Evolutionary conservation across 352 stramenopile species (phyloP).

Genomic region (Chrysophaeum taylorii): DNA sequence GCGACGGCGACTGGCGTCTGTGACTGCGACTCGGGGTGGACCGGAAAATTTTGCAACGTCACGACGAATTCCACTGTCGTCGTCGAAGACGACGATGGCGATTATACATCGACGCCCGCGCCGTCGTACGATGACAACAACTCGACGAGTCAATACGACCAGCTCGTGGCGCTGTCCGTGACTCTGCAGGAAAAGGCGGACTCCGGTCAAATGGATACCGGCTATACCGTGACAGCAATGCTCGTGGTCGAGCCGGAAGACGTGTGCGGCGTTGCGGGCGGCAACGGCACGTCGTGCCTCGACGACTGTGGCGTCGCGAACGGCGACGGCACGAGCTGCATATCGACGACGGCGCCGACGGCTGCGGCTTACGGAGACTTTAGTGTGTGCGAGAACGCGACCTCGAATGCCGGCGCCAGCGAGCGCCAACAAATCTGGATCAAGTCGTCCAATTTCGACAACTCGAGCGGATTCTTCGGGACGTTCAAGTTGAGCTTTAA

Average conservation of each 20-base stretch:
- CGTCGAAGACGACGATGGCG: background rate
- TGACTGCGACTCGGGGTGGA: background rate
- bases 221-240: conserved; percentile 11
- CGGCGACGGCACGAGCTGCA: conserved; percentile 18
- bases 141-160: conserved; percentile 1
- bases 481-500: conserved; percentile 18
- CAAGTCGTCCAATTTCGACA: background rate
- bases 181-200: conserved; percentile 4
- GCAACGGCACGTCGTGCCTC: conserved; percentile 22
- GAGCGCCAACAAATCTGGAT: conserved; percentile 19
- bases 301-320: conserved; percentile 20
- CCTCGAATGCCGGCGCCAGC: background rate
- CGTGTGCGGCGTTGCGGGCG: conserved; percentile 19
- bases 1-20: background rate
- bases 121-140: background rate
- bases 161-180: conserved; percentile 6
- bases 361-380: conserved; percentile 12
- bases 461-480: conserved; percentile 1
- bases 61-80: conserved; percentile 5
- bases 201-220: conserved; percentile 12
- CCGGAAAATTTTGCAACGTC: background rate
- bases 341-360: conserved; percentile 8
- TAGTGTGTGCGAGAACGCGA: background rate
- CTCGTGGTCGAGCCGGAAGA: conserved; percentile 11
- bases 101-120: background rate